Base-by-base conservation (phyloP, 1,284 basidiomycete genomes). In the Naganishia sp. region DNA sequence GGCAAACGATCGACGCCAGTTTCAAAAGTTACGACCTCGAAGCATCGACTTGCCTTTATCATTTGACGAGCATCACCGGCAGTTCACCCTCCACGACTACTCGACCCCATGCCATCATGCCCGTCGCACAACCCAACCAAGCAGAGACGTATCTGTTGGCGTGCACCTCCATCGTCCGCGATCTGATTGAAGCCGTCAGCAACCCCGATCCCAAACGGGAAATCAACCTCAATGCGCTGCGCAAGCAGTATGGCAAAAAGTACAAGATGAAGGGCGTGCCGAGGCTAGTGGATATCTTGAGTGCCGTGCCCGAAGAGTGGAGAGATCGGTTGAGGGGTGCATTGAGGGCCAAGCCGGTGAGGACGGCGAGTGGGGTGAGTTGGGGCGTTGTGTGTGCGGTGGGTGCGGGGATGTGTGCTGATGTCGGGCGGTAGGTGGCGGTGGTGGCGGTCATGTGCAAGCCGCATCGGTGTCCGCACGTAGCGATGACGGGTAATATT, bases 361-460 rank as follows among this genome's bases (percentile, higher is more conserved):
- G 96, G 71, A 98, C 94, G n/a, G 96, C 96, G 2, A 94, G 91
- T 79, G 96, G 96, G 66, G 93, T 94, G 74, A 72, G 87, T 79
- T 49, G 18, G 55, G 46, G 3, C 42, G 31, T 11, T 3, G 35
- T 6, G 28, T 17, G 35, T 35, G 23, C 21, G 7, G 21, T 13
- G 18, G 15, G 28, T 21, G 41, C 54, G 35, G 35, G 35, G n/a
- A n/a, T n/a, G 7, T 9, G 35, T 65, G 54, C 55, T 5, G 13
- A 17, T 17, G 23, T 28, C 35, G 15, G 6, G n/a, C 23, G 11
- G 2, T 74, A 92, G 90, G 95, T 96, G 67, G 96, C 96, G 1
- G 96, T 99, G 18, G 96, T 99, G 6, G 96, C 96, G 5, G 95
- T 99, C 45, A 99, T 99, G 96, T 97, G 94, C 84, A 99, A 99